phyloP scores from a whole-genome alignment of 2,329 filamentous ascomycete genomes.

The Pseudogymnoascus sp. region DNA sequence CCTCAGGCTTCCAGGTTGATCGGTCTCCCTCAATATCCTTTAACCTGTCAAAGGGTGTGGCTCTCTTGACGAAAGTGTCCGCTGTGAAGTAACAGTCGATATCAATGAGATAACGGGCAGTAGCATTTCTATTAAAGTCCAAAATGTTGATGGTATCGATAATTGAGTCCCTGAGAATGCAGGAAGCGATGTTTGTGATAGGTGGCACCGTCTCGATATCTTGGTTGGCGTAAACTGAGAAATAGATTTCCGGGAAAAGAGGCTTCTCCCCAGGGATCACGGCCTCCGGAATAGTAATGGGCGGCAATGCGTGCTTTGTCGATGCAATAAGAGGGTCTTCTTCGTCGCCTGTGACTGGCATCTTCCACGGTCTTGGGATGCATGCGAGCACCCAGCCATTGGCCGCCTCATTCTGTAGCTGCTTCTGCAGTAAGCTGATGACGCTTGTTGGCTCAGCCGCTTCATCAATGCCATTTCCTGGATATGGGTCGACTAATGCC shows the following conservation, averaged over 20 bases:
- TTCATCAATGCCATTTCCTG: slow-evolving; percentile 52
- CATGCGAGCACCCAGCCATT: slow-evolving; percentile 67
- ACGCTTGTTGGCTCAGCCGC: slow-evolving; percentile 59
- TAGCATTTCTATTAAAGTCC: slow-evolving; percentile 81
- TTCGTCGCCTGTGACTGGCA: slow-evolving; percentile 48
- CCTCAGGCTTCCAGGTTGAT: slow-evolving; percentile 93
- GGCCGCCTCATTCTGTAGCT: slow-evolving; percentile 68
- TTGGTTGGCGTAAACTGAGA: slow-evolving; percentile 84
- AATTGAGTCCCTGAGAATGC: slow-evolving; percentile 74
- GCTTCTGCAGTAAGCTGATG: slow-evolving; percentile 74
- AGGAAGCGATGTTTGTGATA: slow-evolving; percentile 66
- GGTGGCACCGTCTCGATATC: slow-evolving; percentile 83
- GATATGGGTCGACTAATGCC: slow-evolving; percentile 77
- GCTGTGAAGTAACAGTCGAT: slow-evolving; percentile 90
- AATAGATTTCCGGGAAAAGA: slow-evolving; percentile 86
- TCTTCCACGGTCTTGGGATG: slow-evolving; percentile 59
- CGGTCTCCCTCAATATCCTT: slow-evolving; percentile 55
- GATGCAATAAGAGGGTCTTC: slow-evolving; percentile 50
- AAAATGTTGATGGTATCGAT: slow-evolving; percentile 90
- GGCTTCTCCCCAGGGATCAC: slow-evolving; percentile 66
- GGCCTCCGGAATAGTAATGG: slow-evolving; percentile 64
- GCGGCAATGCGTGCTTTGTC: slow-evolving; percentile 67
- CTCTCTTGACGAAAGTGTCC: slow-evolving; percentile 85
- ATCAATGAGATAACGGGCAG: slow-evolving; percentile 84
- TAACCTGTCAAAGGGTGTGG: slow-evolving; percentile 84